Evolutionary conservation across 2,329 filamentous ascomycete species (phyloP).

Genomic region (Talaromyces funiculosus): DNA sequence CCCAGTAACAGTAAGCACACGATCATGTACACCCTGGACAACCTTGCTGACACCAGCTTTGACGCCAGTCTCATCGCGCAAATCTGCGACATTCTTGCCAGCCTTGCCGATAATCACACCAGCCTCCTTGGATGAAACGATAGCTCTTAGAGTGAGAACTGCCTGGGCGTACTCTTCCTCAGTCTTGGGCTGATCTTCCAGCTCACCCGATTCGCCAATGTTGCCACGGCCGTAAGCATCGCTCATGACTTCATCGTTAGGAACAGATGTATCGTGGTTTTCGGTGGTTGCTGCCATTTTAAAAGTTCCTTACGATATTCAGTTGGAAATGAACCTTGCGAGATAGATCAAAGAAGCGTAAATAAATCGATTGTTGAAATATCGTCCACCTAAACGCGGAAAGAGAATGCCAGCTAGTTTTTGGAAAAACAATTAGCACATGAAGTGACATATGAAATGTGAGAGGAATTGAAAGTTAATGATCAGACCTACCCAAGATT

Average conservation of each 20-base stretch:
- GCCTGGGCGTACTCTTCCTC: slow-evolving; percentile 95
- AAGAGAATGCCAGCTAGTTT: neutral
- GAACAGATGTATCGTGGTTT: slow-evolving; percentile 47
- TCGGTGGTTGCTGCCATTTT: slow-evolving; percentile 59
- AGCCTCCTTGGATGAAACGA: slow-evolving; percentile 97
- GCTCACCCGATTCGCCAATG: slow-evolving; percentile 60
- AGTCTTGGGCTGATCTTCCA: slow-evolving; percentile 77
- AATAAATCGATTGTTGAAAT: neutral
- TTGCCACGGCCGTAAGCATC: slow-evolving; percentile 62
- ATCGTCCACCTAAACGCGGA: neutral
- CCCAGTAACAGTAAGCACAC: slow-evolving; percentile 91
- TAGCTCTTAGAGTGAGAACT: slow-evolving; percentile 89
- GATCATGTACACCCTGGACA: slow-evolving; percentile 93
- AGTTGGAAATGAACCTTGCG: neutral
- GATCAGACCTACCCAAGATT: slow-evolving; percentile 14
- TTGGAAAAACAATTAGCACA: neutral
- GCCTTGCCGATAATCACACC: slow-evolving; percentile 99
- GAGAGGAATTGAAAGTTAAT: slow-evolving; percentile 15
- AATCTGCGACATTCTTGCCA: slow-evolving; percentile 95
- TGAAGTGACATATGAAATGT: slow-evolving; percentile 1
- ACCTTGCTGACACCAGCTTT: slow-evolving; percentile 99
- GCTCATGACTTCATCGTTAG: slow-evolving; percentile 57
- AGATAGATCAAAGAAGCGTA: neutral
- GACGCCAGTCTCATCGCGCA: slow-evolving; percentile 95
- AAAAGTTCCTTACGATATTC: neutral